Evolutionary conservation across 148 eudicot species (phyloP), one percentile per base, ranked within the genome.

Genomic region (Vaccinium darrowii): DNA sequence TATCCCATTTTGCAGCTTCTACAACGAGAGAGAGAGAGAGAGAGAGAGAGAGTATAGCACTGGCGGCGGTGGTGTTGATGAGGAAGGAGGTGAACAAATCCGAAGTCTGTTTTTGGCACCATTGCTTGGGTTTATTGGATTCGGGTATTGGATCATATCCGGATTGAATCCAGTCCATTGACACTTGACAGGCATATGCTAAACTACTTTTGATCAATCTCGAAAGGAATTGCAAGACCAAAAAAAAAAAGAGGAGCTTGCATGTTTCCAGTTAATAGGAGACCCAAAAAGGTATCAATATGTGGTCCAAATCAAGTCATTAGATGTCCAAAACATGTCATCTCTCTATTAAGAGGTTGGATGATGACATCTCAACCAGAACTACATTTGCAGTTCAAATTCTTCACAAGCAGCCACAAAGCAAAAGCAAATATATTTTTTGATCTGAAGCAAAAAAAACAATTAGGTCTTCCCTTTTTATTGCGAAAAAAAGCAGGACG

Each of bases 391-490:
- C 33, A 84, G 73, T 76, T 27, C 72, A 76, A 60, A 76, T n/a
- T 76, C 81, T 47, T 62, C 58, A 53, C n/a, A 79, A 78, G 57
- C 25, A 78, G 15, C 39, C 43, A 67, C 57, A 54, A 4, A 78
- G 75, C 65, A 27, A 78, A 43, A 43, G 4, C 47, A 43, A 43
- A 4, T 43, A 4, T 43, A 0, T 43, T 43, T 43, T 43, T 43
- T 43, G 0, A 43, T 43, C 47, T 43, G 47, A 43, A 43, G 6
- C 47, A 43, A 43, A 43, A 43, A 62, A 79, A 62, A 79, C 82
- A 76, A 30, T 43, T 78, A 56, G 78, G 76, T 62, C 83, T 56
- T 19, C 57, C 58, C 77, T 73, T 47, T 75, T 86, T 77, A 85
- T 86, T 82, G 50, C 15, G 6, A 63, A 65, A 67, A 82, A 67